phyloP scores from a whole-genome alignment of 2,329 filamentous ascomycete genomes.

The Monilinia fructicola region DNA sequence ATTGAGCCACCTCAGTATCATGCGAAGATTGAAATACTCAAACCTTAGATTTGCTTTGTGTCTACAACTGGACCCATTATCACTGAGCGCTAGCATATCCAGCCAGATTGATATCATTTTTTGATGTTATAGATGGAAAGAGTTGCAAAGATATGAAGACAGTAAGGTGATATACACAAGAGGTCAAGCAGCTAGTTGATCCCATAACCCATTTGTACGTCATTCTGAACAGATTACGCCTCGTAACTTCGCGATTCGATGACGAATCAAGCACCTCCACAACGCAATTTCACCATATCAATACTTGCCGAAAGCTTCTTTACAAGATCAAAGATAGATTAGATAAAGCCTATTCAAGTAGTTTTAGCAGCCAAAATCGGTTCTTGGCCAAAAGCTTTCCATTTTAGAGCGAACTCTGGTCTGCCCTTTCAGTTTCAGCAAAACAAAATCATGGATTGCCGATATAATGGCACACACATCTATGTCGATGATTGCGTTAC shows the following conservation, averaged over 20 bases:
- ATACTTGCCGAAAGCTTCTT: background rate
- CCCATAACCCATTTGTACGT: conserved; percentile 6
- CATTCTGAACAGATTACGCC: background rate
- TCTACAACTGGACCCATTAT: conserved; percentile 20
- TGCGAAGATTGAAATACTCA: background rate
- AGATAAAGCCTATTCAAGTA: background rate
- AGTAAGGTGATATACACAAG: conserved; percentile 4
- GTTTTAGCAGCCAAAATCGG: background rate
- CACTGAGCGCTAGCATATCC: conserved; percentile 24
- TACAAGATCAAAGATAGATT: background rate
- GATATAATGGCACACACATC: conserved; percentile 13
- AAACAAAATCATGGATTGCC: conserved; percentile 3
- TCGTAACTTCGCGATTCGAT: background rate
- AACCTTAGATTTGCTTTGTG: background rate
- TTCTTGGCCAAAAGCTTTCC: background rate
- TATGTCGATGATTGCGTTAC: conserved; percentile 10
- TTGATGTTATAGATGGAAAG: conserved; percentile 11
- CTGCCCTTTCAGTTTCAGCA: conserved; percentile 15
- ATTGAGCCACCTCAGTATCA: background rate
- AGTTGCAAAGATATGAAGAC: conserved; percentile 22
- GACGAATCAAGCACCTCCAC: background rate
- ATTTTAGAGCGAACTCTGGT: conserved; percentile 8
- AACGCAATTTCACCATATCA: background rate
- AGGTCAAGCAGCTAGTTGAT: conserved; percentile 20
- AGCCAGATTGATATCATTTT: conserved; percentile 22